Base-by-base conservation (phyloP, 2,329 filamentous ascomycete species). In the Monilinia vaccinii-corymbosi region DNA sequence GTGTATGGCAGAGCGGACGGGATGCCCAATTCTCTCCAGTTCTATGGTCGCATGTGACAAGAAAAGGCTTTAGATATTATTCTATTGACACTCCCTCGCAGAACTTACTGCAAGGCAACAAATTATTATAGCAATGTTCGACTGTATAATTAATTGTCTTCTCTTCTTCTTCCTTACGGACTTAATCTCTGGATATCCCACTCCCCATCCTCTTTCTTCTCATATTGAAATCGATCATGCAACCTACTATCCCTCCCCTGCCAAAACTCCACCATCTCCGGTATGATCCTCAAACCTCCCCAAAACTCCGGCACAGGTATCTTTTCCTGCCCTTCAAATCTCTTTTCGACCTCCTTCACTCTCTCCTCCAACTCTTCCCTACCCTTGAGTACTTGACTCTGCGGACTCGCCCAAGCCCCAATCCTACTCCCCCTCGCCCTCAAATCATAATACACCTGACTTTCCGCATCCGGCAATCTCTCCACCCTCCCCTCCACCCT, bases 261-360 rank as follows among this genome's bases (percentile, higher is more conserved):
- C 85, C 94, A 99, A 73, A 99, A 99, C 80, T 99, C 94, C 52
- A 99, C 81, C 68, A 84, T 83, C 70, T 91, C 88, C 0, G 94
- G 93, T 64, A 92, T 80, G 62, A 99, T 82, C 67, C 93, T 84
- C 72, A 97, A 72, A 0, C 94, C 94, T 34, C 94, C 94, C 94
- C 94, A 99, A 73, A 96, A 97, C 11, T 89, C 86, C 4, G 94
- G 94, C 53, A 97, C 85, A 1, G 92, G 92, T 65, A 99, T 96
- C 60, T 88, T 75, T 32, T 96, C 88, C 65, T 81, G 70, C 2
- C 84, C 89, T 46, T 86, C 81, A 72, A 96, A 99, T 66, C 77
- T 80, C 72, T 81, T 76, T 77, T 96, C 89, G 40, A 86, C 81
- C 69, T 96, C 90, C 64, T 78, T 78, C 0, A 97, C 91, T 79